These are phyloP conservation scores for Ogataea glucozyma DNA, from an alignment of 805 yeast species.

Conservation along the genomic window DNA sequence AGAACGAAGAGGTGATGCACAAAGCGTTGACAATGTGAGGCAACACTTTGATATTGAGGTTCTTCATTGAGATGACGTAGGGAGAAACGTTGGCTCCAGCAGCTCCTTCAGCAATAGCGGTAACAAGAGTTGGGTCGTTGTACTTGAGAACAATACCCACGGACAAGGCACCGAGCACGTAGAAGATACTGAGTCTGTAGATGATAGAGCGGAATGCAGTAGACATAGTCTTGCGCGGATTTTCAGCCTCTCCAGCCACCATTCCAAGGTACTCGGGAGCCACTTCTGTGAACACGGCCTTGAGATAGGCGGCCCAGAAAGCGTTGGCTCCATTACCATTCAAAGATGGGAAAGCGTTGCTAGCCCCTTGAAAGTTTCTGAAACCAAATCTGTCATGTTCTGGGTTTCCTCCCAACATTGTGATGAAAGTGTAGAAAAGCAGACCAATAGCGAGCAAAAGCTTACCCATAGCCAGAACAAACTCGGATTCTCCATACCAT, in stretches of 20 bases:
- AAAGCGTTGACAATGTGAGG: slow-evolving; percentile 82
- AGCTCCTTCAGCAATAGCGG: slow-evolving; percentile 57
- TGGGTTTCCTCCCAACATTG: slow-evolving; percentile 90
- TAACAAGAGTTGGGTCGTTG: slow-evolving; percentile 59
- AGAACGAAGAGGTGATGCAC: slow-evolving; percentile 70
- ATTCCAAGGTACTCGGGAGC: slow-evolving; percentile 87
- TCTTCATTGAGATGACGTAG: slow-evolving; percentile 79
- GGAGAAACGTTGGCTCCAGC: slow-evolving; percentile 84
- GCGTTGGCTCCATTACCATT: slow-evolving; percentile 61
- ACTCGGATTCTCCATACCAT: slow-evolving; percentile 80
- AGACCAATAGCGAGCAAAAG: slow-evolving; percentile 74
- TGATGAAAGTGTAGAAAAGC: slow-evolving; percentile 69
- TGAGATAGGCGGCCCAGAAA: slow-evolving; percentile 63
- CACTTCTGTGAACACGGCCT: slow-evolving; percentile 71
- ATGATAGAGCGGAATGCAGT: slow-evolving; percentile 77
- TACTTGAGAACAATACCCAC: slow-evolving; percentile 77
- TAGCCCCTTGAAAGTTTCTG: slow-evolving; percentile 27
- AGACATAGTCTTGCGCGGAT: slow-evolving; percentile 63
- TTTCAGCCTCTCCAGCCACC: slow-evolving; percentile 80
- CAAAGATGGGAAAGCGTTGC: slow-evolving; percentile 54
- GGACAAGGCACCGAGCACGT: slow-evolving; percentile 71
- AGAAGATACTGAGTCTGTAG: slow-evolving; percentile 64
- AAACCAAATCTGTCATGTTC: slow-evolving; percentile 44
- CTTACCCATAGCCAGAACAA: slow-evolving; percentile 74
- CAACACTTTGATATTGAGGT: slow-evolving; percentile 61